Base-by-base conservation (phyloP, 129 eudicot species). In the Lactuca sativa region DNA sequence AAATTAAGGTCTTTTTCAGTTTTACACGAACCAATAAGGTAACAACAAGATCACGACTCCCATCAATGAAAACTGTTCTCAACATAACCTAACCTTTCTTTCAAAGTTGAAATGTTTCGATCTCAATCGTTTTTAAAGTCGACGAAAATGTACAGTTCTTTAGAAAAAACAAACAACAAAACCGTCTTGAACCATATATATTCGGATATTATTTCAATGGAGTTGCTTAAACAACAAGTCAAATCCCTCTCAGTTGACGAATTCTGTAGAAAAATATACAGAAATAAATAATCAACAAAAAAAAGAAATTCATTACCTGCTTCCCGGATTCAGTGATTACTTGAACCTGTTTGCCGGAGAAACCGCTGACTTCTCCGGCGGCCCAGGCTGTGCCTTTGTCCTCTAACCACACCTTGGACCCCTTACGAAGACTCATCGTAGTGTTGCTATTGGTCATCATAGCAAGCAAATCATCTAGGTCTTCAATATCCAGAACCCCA, bases 401-500 rank as follows among this genome's bases (percentile, higher is more conserved):
- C 57, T 87, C 91, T 16, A 84, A 65, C 99, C 99, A 95, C 33
- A 95, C 99, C 69, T 84, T 87, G 7, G 95, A 86, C 40, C 95
- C 96, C 73, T 83, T 95, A 17, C 97, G 90, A 4, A 95, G 80
- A 74, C 86, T 70, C 96, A 89, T 86, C 51, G 63, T 71, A 30
- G 77, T 17, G 73, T 71, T 71, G 59, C 6, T 74, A 30, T 51
- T 52, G 58, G 17, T 69, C 76, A 65, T 53, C 53, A 36, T 69
- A 32, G 36, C 51, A 16, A 61, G n/a, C 15, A n/a, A 44, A 62
- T 56, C 76, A 69, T 76, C 15, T 61, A 69, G 36, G 33, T 67
- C 37, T 5, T 56, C 6, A 13, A 59, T 48, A 62, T 72, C 41
- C 2, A 40, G 51, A 78, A 67, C 79, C 83, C 79, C 74, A 69